Evolutionary conservation across 2,329 filamentous ascomycete species (phyloP).

Genomic region (Xylariaceae sp.): DNA sequence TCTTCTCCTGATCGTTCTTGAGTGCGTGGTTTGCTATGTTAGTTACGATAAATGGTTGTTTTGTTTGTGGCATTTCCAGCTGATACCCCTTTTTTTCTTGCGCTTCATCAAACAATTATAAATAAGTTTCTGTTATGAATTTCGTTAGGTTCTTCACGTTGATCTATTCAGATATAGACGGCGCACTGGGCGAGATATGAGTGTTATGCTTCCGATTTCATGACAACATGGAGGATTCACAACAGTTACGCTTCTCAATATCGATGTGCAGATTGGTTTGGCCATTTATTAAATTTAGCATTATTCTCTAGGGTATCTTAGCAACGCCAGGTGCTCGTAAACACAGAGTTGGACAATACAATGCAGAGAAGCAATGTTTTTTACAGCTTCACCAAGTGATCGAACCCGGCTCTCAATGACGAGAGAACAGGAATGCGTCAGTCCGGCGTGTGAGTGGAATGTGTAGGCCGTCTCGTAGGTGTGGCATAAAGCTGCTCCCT

Average conservation of each 20-base stretch:
- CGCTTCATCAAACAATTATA: not conserved
- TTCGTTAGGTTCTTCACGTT: not conserved
- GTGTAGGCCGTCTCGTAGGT: slow-evolving; percentile 13
- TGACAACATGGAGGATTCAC: not conserved
- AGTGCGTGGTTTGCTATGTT: not conserved
- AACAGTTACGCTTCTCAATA: not conserved
- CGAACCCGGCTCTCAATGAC: not conserved
- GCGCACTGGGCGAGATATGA: not conserved
- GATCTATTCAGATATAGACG: no score
- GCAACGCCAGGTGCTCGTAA: slow-evolving; percentile 2
- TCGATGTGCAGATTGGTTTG: not conserved
- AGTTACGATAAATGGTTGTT: slow-evolving; percentile 1
- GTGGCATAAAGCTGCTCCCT: slow-evolving; percentile 16
- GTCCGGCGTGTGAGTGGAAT: not conserved
- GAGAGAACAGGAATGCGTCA: not conserved
- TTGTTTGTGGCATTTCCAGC: slow-evolving; percentile 1
- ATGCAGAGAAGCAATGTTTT: slow-evolving; percentile 1
- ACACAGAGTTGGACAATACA: not conserved
- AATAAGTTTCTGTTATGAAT: not conserved
- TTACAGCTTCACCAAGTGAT: slow-evolving; percentile 7
- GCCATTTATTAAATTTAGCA: not conserved
- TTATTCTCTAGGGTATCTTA: slow-evolving; percentile 14
- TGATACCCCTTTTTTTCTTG: slow-evolving; percentile 7
- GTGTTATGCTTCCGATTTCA: not conserved
- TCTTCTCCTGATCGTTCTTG: slow-evolving; percentile 11